These are phyloP conservation scores for Saccharomycopsis fodiens DNA, from an alignment of 805 yeast genomes.

Conservation along the genomic window DNA sequence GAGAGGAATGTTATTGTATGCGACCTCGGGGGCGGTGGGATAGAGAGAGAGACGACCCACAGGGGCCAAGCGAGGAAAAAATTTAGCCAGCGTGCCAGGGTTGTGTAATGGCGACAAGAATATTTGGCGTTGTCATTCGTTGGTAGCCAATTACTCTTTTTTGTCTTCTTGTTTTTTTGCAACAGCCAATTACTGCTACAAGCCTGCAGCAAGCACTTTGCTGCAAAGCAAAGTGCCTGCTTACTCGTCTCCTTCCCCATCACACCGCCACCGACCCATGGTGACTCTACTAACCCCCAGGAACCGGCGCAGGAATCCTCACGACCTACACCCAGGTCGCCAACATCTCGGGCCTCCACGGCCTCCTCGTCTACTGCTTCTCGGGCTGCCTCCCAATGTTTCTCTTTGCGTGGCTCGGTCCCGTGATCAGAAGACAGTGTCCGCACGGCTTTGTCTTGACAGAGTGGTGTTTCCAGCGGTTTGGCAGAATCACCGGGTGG, in stretches of 20 bases:
- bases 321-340: constrained; percentile 85
- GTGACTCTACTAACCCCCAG: constrained; percentile 30
- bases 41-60: too few species aligned
- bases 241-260: background rate
- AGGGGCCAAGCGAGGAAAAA: too few species aligned
- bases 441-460: constrained; percentile 90
- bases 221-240: too few species aligned
- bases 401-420: constrained; percentile 78
- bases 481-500: constrained; percentile 63
- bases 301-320: constrained; percentile 83
- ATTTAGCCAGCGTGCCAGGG: too few species aligned
- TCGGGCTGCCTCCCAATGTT: constrained; percentile 80
- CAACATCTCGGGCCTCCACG: constrained; percentile 79
- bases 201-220: too few species aligned
- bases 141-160: background rate
- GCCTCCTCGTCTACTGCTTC: constrained; percentile 71
- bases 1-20: constrained; percentile 46
- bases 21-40: too few species aligned
- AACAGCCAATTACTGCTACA: background rate
- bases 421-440: constrained; percentile 65
- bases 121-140: too few species aligned
- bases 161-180: too few species aligned
- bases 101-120: too few species aligned
- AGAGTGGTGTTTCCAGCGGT: constrained; percentile 88
- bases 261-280: background rate